Base-by-base conservation (phyloP, 148 eudicot genomes). In the Heliamphora exappendiculata region DNA sequence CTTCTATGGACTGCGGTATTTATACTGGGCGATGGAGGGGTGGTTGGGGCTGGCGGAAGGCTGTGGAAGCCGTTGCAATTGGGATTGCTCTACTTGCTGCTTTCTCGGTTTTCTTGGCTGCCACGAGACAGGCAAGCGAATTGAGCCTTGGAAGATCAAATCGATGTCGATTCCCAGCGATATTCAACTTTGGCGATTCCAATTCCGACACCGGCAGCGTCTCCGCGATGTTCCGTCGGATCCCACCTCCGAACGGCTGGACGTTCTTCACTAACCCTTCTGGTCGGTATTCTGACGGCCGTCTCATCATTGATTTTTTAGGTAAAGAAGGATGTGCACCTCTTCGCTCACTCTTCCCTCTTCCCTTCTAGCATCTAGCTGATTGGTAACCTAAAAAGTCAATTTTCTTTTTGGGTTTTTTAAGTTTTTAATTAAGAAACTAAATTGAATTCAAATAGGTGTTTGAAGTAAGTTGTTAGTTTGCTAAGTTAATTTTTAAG, bases 101-200 rank as follows among this genome's bases (percentile, higher is more conserved):
- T 24, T 66, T 75, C 55, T 80, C 55, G 0, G 45, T 80, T n/a
- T 64, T 62, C 33, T 36, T 24, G 8, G 47, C 47, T 7, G 28
- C 29, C 37, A 5, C 41, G 44, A 59, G 39, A 1, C 45, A 14
- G 31, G 62, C 45, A n/a, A 49, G 14, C 28, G 65, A 54, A 37
- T 41, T 47, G 28, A 24, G 24, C 41, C 31, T 66, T 39, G 33
- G 28, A 45, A 34, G 22, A 69, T 80, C 71, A 50, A 29, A 31
- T 9, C 29, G 16, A 34, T 84, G 87, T 65, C 26, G 26, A 5
- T 84, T 84, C 66, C 87, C 87, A 3, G 87, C 87, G 29, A 67
- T 84, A 5, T 84, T 75, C 79, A 81, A 81, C 80, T 84, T 84
- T 45, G 87, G 87, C n/a, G 87, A 84, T 34, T 84, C 87, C 16